These are phyloP conservation scores for Sarocladium oryzae DNA, from an alignment of 2,329 filamentous ascomycete genomes.

Conservation along the genomic window DNA sequence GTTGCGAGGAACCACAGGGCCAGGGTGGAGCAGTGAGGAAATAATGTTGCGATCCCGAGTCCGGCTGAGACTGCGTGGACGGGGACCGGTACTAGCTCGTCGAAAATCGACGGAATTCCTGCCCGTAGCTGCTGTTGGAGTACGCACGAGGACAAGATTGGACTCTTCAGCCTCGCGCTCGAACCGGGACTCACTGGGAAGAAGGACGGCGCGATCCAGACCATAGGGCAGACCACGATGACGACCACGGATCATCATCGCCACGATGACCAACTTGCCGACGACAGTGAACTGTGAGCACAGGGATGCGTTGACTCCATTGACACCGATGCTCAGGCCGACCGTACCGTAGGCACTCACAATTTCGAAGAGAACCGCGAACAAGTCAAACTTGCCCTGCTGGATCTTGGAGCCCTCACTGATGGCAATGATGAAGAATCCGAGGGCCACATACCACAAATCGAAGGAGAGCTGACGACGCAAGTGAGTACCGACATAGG, in stretches of 20 bases:
- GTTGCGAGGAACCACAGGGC: slow-evolving; percentile 32
- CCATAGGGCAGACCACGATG: slow-evolving; percentile 64
- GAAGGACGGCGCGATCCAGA: slow-evolving; percentile 53
- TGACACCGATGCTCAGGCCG: slow-evolving; percentile 80
- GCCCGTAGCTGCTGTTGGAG: slow-evolving; percentile 27
- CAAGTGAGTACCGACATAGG: slow-evolving; percentile 86
- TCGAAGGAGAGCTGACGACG: slow-evolving; percentile 93
- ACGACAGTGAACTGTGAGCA: slow-evolving; percentile 73
- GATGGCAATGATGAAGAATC: slow-evolving; percentile 87
- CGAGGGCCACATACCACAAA: slow-evolving; percentile 92
- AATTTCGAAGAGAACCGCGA: slow-evolving; percentile 72
- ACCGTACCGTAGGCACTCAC: slow-evolving; percentile 93
- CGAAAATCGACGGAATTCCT: slow-evolving; percentile 20
- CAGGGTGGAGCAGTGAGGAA: slow-evolving; percentile 41
- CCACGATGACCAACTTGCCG: slow-evolving; percentile 62
- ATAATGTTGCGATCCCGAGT: slow-evolving; percentile 34
- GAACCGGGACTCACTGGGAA: slow-evolving; percentile 51
- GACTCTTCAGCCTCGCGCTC: slow-evolving; percentile 45
- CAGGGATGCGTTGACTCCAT: slow-evolving; percentile 69
- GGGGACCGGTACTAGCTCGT: slow-evolving; percentile 21
- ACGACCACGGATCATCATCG: slow-evolving; percentile 63
- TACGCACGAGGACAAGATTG: slow-evolving; percentile 31
- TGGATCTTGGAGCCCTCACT: slow-evolving; percentile 71
- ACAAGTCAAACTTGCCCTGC: slow-evolving; percentile 57
- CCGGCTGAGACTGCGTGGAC: slow-evolving; percentile 31